These are phyloP conservation scores for Begonia masoniana DNA, from an alignment of 306 rosid species.

Conservation along the genomic window DNA sequence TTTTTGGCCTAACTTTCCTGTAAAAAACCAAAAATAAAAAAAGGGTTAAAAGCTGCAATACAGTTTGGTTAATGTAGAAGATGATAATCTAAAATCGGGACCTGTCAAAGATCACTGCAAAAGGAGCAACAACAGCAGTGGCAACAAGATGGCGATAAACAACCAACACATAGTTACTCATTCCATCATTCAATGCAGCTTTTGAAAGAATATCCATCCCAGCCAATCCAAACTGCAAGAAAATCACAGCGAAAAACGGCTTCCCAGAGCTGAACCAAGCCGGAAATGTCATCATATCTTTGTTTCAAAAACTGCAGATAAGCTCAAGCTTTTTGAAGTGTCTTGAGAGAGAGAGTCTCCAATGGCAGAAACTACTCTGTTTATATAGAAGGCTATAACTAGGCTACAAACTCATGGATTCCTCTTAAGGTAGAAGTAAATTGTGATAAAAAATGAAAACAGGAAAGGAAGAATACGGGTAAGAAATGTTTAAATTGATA, in stretches of 20 bases:
- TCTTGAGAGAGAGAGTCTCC: conserved; percentile 5
- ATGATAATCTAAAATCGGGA: background rate
- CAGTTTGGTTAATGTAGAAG: too few relatives aligned
- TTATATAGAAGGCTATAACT: conserved; percentile 9
- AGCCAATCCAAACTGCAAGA: conserved; percentile 68
- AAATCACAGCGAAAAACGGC: conserved; percentile 58
- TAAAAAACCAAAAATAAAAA: background rate
- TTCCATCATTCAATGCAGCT: conserved; percentile 79
- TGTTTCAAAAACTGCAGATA: background rate
- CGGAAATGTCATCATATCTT: too few relatives aligned
- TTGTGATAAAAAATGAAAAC: background rate
- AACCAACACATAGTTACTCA: conserved; percentile 80
- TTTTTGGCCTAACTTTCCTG: conserved; percentile 80
- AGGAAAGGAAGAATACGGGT: conserved; percentile 2
- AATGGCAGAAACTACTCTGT: conserved; percentile 3
- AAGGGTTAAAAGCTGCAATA: too few relatives aligned
- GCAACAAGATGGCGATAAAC: conserved; percentile 85
- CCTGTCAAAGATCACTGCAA: conserved; percentile 65
- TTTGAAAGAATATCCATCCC: conserved; percentile 72
- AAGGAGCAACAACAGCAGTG: conserved; percentile 51
- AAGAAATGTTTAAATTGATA: conserved; percentile 10
- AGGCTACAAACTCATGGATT: too few relatives aligned
- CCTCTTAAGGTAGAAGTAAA: too few relatives aligned
- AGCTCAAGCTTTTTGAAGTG: conserved; percentile 4
- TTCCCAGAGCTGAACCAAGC: conserved; percentile 23